A percentile compares a stretch with the other conserved stretches of the same genome.
Conservation (phyloP, 768 basidiomycete species). For the Boletus tomentosulus region DNA sequence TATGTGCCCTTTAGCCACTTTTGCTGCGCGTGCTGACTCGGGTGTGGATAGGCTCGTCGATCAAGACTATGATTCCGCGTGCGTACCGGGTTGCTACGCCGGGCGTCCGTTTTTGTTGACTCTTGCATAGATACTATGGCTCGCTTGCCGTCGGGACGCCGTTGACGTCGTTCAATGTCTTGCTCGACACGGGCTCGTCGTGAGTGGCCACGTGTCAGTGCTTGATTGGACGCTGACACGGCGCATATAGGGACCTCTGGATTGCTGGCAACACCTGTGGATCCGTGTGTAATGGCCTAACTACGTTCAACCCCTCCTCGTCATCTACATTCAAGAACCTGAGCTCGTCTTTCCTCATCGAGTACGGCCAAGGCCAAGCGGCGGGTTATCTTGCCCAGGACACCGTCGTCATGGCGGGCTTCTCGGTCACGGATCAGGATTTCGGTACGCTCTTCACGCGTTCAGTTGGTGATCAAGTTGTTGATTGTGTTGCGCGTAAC, state of each 20-base stretch:
- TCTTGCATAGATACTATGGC: constrained; percentile 32
- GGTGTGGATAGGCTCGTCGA: constrained; percentile 49
- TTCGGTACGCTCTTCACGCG: constrained; percentile 31
- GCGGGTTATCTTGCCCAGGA: constrained; percentile 43
- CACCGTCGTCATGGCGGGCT: constrained; percentile 48
- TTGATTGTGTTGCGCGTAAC: not conserved
- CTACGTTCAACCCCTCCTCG: constrained; percentile 31
- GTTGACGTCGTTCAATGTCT: constrained; percentile 41
- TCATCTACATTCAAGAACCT: constrained; percentile 37
- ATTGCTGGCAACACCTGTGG: constrained; percentile 36
- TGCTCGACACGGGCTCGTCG: constrained; percentile 51
- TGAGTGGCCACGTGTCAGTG: constrained; percentile 9
- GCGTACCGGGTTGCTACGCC: constrained; percentile 7
- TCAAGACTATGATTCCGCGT: constrained; percentile 66
- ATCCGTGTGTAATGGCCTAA: constrained; percentile 27
- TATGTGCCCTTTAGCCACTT: constrained; percentile 25
- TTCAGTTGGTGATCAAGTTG: not conserved
- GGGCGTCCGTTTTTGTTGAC: not conserved
- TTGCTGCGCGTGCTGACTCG: not conserved
- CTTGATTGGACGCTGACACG: not conserved
- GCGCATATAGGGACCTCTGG: constrained; percentile 48
- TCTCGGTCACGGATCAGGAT: constrained; percentile 43
- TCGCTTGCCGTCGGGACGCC: constrained; percentile 45
- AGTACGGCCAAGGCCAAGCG: constrained; percentile 48
- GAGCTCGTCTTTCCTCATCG: constrained; percentile 36